A percentile compares a stretch with the other conserved stretches of the same genome.
These are phyloP conservation scores for Ophioceras dolichostomum DNA, from an alignment of 2,329 filamentous ascomycete genomes.

Conservation along the genomic window DNA sequence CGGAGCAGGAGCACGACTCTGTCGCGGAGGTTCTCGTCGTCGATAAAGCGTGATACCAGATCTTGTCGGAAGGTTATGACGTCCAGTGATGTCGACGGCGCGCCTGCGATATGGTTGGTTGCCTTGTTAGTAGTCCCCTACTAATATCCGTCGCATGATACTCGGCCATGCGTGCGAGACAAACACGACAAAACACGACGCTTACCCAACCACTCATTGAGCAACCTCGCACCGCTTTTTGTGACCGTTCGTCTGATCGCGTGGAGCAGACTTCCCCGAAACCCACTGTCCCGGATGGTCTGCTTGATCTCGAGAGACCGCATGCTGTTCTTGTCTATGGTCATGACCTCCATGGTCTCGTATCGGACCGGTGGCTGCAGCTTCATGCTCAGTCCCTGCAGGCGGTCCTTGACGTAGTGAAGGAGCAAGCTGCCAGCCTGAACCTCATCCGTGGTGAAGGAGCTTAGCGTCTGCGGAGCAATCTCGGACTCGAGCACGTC, in stretches of 20 bases:
- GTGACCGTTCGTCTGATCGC: conserved; percentile 84
- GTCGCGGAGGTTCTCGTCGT: conserved; percentile 56
- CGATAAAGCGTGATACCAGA: conserved; percentile 64
- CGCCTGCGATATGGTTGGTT: no score
- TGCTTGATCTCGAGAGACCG: conserved; percentile 78
- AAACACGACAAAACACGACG: conserved; percentile 11
- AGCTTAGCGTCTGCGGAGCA: conserved; percentile 31
- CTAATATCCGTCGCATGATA: not conserved
- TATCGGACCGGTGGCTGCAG: conserved; percentile 72
- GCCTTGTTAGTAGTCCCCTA: conserved; percentile 3
- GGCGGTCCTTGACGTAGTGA: conserved; percentile 67
- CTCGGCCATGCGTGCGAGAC: not conserved
- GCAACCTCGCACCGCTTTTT: conserved; percentile 74
- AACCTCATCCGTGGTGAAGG: conserved; percentile 59
- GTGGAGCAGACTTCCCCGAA: conserved; percentile 77
- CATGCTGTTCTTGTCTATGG: conserved; percentile 84
- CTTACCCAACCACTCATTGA: conserved; percentile 67
- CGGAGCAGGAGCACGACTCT: conserved; percentile 55
- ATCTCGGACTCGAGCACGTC: conserved; percentile 67
- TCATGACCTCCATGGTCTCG: conserved; percentile 67
- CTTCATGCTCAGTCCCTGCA: conserved; percentile 68
- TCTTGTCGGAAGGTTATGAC: conserved; percentile 72
- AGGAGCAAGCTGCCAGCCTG: conserved; percentile 70
- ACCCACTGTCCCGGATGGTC: conserved; percentile 68
- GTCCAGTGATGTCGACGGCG: conserved; percentile 76